Evolutionary conservation across 768 basidiomycete species (phyloP).

Genomic region (Sporobolomyces phaffii): DNA sequence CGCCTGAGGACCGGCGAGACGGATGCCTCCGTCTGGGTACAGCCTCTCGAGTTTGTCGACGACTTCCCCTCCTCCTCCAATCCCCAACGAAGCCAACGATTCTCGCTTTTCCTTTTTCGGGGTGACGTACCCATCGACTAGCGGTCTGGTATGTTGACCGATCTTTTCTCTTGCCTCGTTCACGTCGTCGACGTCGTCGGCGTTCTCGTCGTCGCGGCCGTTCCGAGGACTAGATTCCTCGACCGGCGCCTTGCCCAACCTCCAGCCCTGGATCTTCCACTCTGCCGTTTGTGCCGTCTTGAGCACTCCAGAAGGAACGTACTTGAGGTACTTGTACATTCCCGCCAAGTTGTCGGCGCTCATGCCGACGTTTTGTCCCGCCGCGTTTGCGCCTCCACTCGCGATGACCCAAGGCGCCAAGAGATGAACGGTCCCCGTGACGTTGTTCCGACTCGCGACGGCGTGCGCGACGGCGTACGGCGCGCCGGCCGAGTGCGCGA

Average conservation of each 20-base stretch:
- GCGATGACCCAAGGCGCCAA: slow-evolving; percentile 91
- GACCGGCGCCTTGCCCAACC: slow-evolving; percentile 66
- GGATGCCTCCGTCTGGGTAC: slow-evolving; percentile 5
- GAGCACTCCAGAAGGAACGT: slow-evolving; percentile 83
- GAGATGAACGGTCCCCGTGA: slow-evolving; percentile 76
- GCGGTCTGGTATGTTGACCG: background rate
- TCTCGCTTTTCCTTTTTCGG: background rate
- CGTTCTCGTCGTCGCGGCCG: background rate
- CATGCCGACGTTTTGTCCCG: background rate
- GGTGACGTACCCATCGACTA: background rate
- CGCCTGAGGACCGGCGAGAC: background rate
- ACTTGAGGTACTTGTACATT: slow-evolving; percentile 87
- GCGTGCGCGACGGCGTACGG: slow-evolving; percentile 89
- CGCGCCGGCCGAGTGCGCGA: slow-evolving; percentile 95
- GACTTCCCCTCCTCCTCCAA: background rate
- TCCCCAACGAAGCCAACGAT: background rate
- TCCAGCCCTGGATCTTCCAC: slow-evolving; percentile 93
- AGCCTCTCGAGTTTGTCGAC: slow-evolving; percentile 1
- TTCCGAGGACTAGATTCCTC: no score
- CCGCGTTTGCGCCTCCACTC: background rate
- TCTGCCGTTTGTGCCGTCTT: slow-evolving; percentile 95
- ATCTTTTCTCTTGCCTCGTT: background rate
- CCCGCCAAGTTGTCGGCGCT: slow-evolving; percentile 53
- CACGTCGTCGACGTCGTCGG: background rate
- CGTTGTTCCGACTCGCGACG: slow-evolving; percentile 56